These are phyloP conservation scores for Boletellus deceptivus DNA, from an alignment of 1,284 basidiomycete genomes.

Conservation along the genomic window DNA sequence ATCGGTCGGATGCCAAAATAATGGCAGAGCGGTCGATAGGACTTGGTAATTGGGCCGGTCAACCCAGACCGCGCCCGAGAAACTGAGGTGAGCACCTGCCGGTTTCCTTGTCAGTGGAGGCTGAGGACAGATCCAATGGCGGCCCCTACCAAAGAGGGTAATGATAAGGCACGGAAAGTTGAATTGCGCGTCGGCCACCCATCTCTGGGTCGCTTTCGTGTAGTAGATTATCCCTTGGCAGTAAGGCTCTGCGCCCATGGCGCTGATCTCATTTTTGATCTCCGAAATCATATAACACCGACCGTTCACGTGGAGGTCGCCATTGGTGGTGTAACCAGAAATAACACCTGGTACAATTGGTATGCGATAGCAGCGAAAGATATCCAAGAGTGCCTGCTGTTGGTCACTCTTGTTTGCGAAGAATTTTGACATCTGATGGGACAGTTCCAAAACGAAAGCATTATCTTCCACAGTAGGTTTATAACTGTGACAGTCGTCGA, in stretches of 20 bases:
- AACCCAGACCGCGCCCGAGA: slow-evolving; percentile 10
- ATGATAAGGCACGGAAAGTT: slow-evolving; percentile 10
- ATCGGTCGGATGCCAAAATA: slow-evolving; percentile 3
- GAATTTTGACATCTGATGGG: not conserved
- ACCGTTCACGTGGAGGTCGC: slow-evolving; percentile 2
- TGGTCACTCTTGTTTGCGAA: not conserved
- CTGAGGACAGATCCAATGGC: not conserved
- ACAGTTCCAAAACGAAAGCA: not conserved
- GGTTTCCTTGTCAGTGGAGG: not conserved
- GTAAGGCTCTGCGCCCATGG: slow-evolving; percentile 17
- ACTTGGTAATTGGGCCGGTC: slow-evolving; percentile 4
- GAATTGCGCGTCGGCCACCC: not conserved
- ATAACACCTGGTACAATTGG: not conserved
- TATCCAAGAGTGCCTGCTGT: not conserved
- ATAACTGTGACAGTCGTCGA: not conserved
- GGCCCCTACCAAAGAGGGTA: slow-evolving; percentile 10
- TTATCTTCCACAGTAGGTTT: not conserved
- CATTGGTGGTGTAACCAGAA: not conserved
- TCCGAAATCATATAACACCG: slow-evolving; percentile 7
- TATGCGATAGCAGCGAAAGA: not conserved
- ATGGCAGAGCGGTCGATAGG: not conserved
- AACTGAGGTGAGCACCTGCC: slow-evolving; percentile 6
- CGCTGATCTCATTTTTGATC: slow-evolving; percentile 19
- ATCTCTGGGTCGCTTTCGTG: not conserved
- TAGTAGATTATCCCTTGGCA: slow-evolving; percentile 19